Conservation (phyloP, 2,329 filamentous ascomycete species). For the Pleomassaria siparia region DNA sequence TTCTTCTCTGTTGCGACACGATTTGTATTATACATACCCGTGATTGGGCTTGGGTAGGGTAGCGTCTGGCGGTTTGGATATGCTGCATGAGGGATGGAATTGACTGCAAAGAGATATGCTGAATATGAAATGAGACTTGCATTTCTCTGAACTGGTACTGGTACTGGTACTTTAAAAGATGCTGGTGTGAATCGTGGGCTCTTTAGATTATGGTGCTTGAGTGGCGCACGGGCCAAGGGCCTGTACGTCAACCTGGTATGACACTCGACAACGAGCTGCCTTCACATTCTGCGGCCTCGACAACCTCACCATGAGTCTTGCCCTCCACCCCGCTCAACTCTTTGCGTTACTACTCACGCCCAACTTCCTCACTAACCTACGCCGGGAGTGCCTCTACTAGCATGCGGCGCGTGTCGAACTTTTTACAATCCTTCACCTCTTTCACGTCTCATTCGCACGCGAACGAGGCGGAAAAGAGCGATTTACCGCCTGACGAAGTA, state of each 20-base stretch:
- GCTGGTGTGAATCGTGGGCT: too few relatives aligned
- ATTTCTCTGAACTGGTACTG: background rate
- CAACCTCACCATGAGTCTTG: slow-evolving; percentile 2
- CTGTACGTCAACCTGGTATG: background rate
- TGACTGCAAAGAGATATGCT: slow-evolving; percentile 5
- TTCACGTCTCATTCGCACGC: slow-evolving; percentile 1
- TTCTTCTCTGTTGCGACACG: slow-evolving; percentile 14
- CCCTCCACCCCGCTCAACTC: background rate
- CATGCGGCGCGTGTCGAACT: background rate
- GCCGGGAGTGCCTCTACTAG: slow-evolving; percentile 2
- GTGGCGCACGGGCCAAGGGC: background rate
- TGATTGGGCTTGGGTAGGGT: slow-evolving; percentile 14
- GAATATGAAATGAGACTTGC: background rate
- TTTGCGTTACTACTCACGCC: background rate
- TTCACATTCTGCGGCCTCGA: background rate
- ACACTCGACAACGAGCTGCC: slow-evolving; percentile 1
- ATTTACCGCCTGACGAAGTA: background rate
- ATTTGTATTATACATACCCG: slow-evolving; percentile 30
- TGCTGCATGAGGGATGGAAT: background rate
- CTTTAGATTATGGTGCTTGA: too few relatives aligned
- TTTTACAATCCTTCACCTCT: background rate
- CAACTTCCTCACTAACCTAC: background rate
- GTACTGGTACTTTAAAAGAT: too few relatives aligned
- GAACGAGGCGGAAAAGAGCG: background rate
- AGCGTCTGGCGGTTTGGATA: slow-evolving; percentile 11